A percentile compares a stretch with the other conserved stretches of the same genome.
Evolutionary conservation across 2,329 filamentous ascomycete genomes (phyloP).

Genomic region (Ascochyta fabae): DNA sequence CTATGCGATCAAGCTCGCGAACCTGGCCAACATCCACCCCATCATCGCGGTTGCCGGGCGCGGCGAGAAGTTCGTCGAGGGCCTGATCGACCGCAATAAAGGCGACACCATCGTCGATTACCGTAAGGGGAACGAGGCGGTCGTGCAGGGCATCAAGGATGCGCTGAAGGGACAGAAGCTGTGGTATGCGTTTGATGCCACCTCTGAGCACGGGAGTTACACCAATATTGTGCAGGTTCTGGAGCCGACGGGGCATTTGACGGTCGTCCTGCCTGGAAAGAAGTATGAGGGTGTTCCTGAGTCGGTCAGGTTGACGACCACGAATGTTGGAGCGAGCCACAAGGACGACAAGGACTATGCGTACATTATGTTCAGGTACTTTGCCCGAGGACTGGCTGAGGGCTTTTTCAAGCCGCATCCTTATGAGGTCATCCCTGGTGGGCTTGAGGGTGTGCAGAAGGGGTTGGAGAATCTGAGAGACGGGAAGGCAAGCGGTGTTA

Average conservation of each 20-base stretch:
- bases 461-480: conserved; percentile 63
- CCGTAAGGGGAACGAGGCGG: conserved; percentile 58
- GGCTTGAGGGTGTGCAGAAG: conserved; percentile 60
- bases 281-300: conserved; percentile 53
- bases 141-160: conserved; percentile 50
- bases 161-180: conserved; percentile 55
- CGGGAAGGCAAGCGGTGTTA: conserved; percentile 67
- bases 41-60: conserved; percentile 52
- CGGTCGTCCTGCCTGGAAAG: conserved; percentile 52
- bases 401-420: conserved; percentile 60
- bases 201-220: conserved; percentile 58
- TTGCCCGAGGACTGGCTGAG: conserved; percentile 56
- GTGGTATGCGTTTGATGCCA: conserved; percentile 64
- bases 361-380: conserved; percentile 53
- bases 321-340: conserved; percentile 46
- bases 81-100: conserved; percentile 47
- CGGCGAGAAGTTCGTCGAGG: conserved; percentile 46
- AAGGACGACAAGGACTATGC: conserved; percentile 51
- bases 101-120: conserved; percentile 60
- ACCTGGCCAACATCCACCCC: conserved; percentile 50
- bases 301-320: conserved; percentile 48
- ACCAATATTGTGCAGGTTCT: conserved; percentile 50
- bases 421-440: conserved; percentile 60
- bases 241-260: conserved; percentile 43
- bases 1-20: conserved; percentile 51